These are phyloP conservation scores for Apiospora arundinis DNA, from an alignment of 2,329 filamentous ascomycete genomes.

Conservation along the genomic window DNA sequence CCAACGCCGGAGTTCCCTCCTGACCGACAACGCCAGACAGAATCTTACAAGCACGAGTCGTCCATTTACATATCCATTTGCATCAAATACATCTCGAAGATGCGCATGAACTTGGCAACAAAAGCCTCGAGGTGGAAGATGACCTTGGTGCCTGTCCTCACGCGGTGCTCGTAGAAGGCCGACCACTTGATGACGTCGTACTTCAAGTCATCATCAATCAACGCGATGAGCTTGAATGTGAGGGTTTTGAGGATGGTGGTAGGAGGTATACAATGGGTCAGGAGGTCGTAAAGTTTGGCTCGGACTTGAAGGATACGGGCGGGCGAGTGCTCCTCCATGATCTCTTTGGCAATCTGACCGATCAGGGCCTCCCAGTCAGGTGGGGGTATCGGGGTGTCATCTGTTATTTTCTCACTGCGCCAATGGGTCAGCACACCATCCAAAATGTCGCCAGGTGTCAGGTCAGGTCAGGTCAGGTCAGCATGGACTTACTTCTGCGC, in stretches of 20 bases:
- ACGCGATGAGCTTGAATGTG: constrained; percentile 87
- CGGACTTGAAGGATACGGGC: constrained; percentile 86
- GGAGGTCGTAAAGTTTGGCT: constrained; percentile 93
- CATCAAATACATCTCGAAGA: constrained; percentile 91
- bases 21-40: not conserved
- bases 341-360: constrained; percentile 86
- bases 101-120: constrained; percentile 97
- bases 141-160: constrained; percentile 90
- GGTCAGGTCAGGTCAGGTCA: constrained; percentile 6
- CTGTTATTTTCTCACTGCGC: constrained; percentile 83
- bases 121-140: constrained; percentile 99
- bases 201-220: constrained; percentile 89
- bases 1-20: not conserved
- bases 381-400: constrained; percentile 87
- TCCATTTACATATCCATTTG: constrained; percentile 72
- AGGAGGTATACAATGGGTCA: constrained; percentile 96
- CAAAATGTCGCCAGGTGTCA: constrained; percentile 23
- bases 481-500: constrained; percentile 81
- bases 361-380: constrained; percentile 98
- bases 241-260: constrained; percentile 94
- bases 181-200: constrained; percentile 94
- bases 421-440: constrained; percentile 37
- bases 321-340: constrained; percentile 91
- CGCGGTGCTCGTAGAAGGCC: constrained; percentile 95
- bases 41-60: not conserved